phyloP scores from a whole-genome alignment of 768 basidiomycete species.

The Paxillus involutus region DNA sequence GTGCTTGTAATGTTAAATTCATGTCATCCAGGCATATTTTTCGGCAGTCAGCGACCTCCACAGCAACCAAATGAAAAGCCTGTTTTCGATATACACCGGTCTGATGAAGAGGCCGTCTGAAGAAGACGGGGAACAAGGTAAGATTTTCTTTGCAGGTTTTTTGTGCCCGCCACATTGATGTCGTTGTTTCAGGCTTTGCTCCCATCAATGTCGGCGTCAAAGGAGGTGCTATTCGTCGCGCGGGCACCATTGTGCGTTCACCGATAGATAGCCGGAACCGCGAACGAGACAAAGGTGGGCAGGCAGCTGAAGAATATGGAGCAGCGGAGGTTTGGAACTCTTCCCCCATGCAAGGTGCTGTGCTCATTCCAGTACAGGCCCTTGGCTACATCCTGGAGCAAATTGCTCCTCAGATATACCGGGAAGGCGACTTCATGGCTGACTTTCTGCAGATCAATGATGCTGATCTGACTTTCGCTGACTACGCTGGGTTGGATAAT shows the following conservation, averaged over 20 bases:
- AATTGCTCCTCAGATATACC: slow-evolving; percentile 70
- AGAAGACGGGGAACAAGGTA: slow-evolving; percentile 77
- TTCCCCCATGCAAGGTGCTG: neutral
- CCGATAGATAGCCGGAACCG: slow-evolving; percentile 55
- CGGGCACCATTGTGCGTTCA: slow-evolving; percentile 81
- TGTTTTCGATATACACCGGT: slow-evolving; percentile 58
- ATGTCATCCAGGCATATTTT: slow-evolving; percentile 77
- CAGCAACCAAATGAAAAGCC: slow-evolving; percentile 71
- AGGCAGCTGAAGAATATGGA: slow-evolving; percentile 56
- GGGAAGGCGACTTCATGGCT: slow-evolving; percentile 84
- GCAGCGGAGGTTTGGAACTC: slow-evolving; percentile 64
- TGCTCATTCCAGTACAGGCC: slow-evolving; percentile 46
- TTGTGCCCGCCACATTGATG: neutral
- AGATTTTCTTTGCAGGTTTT: slow-evolving; percentile 8
- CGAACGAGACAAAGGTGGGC: slow-evolving; percentile 52
- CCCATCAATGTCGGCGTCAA: slow-evolving; percentile 34
- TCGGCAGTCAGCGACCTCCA: slow-evolving; percentile 83
- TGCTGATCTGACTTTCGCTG: slow-evolving; percentile 86
- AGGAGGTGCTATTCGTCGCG: slow-evolving; percentile 70
- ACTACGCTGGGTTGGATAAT: slow-evolving; percentile 90
- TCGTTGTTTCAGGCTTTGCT: slow-evolving; percentile 41
- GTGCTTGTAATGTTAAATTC: slow-evolving; percentile 1
- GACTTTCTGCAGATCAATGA: slow-evolving; percentile 94
- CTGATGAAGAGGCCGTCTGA: slow-evolving; percentile 66
- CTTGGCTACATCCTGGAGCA: slow-evolving; percentile 75